phyloP scores from a whole-genome alignment of 1,284 basidiomycete genomes.

The Exobasidium cylindrosporum region DNA sequence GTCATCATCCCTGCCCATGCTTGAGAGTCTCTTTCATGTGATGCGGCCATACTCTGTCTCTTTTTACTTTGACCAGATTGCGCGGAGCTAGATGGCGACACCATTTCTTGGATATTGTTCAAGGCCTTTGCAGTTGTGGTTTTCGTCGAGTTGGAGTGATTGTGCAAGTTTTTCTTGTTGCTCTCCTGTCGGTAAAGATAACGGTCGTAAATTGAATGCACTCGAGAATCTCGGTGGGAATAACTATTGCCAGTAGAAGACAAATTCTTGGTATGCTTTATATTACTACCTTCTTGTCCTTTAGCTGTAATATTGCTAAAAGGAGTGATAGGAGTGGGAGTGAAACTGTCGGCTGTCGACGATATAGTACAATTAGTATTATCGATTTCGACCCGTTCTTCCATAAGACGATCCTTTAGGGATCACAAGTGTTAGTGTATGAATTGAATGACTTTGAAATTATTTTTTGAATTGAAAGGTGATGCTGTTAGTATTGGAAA shows the following conservation, averaged over 20 bases:
- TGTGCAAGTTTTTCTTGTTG: constrained; percentile 20
- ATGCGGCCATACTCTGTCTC: constrained; percentile 24
- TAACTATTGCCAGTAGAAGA: not conserved
- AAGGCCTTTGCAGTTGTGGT: not conserved
- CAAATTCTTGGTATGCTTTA: not conserved
- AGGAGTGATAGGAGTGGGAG: too few relatives aligned
- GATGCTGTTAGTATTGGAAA: not conserved
- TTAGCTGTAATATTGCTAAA: too few relatives aligned
- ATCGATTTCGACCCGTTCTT: not conserved
- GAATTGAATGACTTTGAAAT: not conserved
- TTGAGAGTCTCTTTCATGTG: constrained; percentile 18
- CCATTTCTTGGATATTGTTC: not conserved
- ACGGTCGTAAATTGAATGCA: constrained; percentile 44
- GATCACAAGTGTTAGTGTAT: constrained; percentile 29
- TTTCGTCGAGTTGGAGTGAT: too few relatives aligned
- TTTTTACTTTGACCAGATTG: constrained; percentile 5
- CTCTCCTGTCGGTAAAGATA: constrained; percentile 35
- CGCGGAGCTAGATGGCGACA: not conserved
- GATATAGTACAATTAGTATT: not conserved
- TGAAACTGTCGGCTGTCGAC: not conserved
- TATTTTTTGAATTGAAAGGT: not conserved
- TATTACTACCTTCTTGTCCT: not conserved
- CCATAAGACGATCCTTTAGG: constrained; percentile 13
- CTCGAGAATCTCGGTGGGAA: constrained; percentile 28
- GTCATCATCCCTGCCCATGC: constrained; percentile 29